Evolutionary conservation across 306 rosid genomes (phyloP), one percentile per base, ranked within the genome.

Genomic region (Lathyrus oleraceus): DNA sequence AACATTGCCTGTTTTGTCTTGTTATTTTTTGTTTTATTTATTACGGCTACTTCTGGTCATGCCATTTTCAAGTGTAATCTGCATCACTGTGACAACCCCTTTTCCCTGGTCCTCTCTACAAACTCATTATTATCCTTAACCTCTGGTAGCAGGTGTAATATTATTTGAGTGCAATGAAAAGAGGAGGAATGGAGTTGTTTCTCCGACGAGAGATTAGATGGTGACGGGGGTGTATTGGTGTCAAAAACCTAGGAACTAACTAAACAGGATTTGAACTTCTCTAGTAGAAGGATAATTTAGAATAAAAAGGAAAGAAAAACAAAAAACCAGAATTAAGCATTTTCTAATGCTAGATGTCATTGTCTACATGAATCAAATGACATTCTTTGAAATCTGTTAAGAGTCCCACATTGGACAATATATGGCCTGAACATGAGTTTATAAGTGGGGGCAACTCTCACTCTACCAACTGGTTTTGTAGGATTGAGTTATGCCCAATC

Each of bases 1-100:
- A 39, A 53, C 64, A 23, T 60, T 35, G 58, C 28, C 58, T 10
- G 28, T 51, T 40, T 51, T 51, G 58, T 11, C 67, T 36, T 67
- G 11, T 48, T 19, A 38, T 60, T 13, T 14, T 57, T 51, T 51
- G 58, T 13, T 17, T 51, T 19, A 19, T 27, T 57, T 6, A 54
- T 54, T 23, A 57, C 38, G 12, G 38, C 19, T 8, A 1, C 35
- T 17, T 9, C 35, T 54, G 61, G n/a, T 54, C 27, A 54, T 54
- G 61, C 61, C 61, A 11, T 54, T 54, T 54, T 20, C 35, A 54
- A 23, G 61, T 54, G 61, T 23, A 10, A 54, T 54, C 10, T 53
- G 25, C 32, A 10, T 53, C 60, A 53, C 8, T 1, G 16, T 21
- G 30, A 21, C 35, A 53, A 19, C 11, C n/a, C 5, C 30, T 21